Percentiles rank a stretch among this genome's conserved stretches.
These are phyloP conservation scores for Abelmoschus esculentus DNA, from an alignment of 345 rosid species.

Conservation along the genomic window DNA sequence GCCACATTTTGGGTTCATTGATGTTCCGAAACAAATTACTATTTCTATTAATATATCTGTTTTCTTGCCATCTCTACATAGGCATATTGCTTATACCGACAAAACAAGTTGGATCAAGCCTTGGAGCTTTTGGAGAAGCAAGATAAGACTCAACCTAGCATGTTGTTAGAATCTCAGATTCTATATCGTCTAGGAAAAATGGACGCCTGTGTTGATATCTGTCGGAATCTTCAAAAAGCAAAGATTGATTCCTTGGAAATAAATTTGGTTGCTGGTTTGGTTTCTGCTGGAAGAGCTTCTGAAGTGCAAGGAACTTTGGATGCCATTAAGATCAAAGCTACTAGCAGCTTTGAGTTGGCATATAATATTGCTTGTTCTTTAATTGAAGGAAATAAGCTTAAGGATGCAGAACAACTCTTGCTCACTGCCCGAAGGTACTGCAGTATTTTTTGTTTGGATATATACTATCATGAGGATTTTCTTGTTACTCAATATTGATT, in stretches of 20 bases:
- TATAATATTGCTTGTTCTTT: constrained; percentile 81
- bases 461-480: not conserved
- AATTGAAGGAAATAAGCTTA: constrained; percentile 48
- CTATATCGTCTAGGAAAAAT: constrained; percentile 65
- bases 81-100: constrained; percentile 95
- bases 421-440: constrained; percentile 72
- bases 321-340: constrained; percentile 52
- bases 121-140: constrained; percentile 42
- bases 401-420: constrained; percentile 84
- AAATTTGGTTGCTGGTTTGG: constrained; percentile 65
- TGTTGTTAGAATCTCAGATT: constrained; percentile 82
- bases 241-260: constrained; percentile 53
- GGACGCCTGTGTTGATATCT: constrained; percentile 64
- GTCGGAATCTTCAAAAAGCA: constrained; percentile 49
- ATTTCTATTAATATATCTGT: not conserved
- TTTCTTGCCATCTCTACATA: constrained; percentile 12
- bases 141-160: constrained; percentile 42
- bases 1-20: not conserved
- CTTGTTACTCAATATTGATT: not conserved
- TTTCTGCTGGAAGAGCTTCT: constrained; percentile 66
- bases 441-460: not conserved
- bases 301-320: constrained; percentile 71
- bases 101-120: constrained; percentile 77
- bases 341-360: constrained; percentile 78
- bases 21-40: not conserved